Evolutionary conservation across 2,329 filamentous ascomycete species (phyloP).

Genomic region (Hypoxylon sp.): DNA sequence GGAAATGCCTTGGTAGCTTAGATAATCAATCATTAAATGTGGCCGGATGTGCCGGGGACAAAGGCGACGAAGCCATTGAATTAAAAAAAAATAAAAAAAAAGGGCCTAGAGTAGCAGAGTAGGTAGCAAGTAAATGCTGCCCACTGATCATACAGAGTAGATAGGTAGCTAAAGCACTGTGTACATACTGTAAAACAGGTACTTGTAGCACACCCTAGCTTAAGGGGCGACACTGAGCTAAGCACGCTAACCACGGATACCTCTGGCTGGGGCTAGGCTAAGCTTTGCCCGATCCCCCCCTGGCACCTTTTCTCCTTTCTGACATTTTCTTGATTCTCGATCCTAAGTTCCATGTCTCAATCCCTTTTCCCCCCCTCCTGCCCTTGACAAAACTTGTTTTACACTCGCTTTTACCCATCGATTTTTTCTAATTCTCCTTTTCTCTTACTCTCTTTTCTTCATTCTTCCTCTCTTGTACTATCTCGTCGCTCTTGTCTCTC

Average conservation of each 20-base stretch:
- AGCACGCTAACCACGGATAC: conserved; percentile 11
- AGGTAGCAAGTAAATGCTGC: not conserved
- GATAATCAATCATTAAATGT: not conserved
- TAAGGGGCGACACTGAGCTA: conserved; percentile 24
- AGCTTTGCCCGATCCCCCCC: conserved; percentile 37
- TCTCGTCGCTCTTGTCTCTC: conserved; percentile 34
- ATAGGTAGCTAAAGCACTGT: no score
- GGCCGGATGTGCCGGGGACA: conserved; percentile 15
- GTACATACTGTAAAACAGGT: conserved; percentile 8
- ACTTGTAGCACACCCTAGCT: conserved; percentile 24
- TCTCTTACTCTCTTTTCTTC: conserved; percentile 19
- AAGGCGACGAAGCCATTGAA: not conserved
- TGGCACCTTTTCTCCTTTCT: conserved; percentile 41
- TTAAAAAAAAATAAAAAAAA: no score
- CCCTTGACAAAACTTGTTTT: conserved; percentile 42
- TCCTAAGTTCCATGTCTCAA: conserved; percentile 39
- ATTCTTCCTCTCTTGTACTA: conserved; percentile 13
- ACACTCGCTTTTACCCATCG: conserved; percentile 42
- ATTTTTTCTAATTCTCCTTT: conserved; percentile 35
- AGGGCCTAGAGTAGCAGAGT: no score
- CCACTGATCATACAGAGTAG: no score
- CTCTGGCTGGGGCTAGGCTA: conserved; percentile 28
- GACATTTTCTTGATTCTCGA: conserved; percentile 45
- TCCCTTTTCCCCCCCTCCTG: conserved; percentile 36
- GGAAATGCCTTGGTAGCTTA: not conserved